Conservation (phyloP, 345 rosid genomes). For the Lumnitzera racemosa region DNA sequence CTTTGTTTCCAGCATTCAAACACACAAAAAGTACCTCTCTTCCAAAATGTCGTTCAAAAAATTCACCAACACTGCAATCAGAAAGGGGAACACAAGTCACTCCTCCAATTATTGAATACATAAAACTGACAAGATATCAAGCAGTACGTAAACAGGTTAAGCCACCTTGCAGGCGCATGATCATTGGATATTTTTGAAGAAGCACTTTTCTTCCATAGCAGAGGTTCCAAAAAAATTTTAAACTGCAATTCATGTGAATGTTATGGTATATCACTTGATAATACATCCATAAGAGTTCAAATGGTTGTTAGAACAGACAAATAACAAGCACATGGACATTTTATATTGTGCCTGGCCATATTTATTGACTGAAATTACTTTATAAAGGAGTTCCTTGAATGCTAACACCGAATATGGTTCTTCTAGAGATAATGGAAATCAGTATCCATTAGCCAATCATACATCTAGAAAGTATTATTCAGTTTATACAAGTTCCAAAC, state of each 20-base stretch:
- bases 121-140: neutral
- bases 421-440: no score
- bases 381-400: no score
- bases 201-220: slow-evolving; percentile 62
- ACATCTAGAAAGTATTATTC: no score
- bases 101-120: neutral
- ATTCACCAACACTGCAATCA: slow-evolving; percentile 58
- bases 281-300: neutral
- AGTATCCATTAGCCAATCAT: no score
- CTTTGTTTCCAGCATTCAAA: no score
- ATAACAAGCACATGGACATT: no score
- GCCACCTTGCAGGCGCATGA: slow-evolving; percentile 45
- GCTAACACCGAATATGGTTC: no score
- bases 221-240: slow-evolving; percentile 62
- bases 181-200: slow-evolving; percentile 29
- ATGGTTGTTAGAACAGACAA: neutral
- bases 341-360: no score
- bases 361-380: no score
- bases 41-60: slow-evolving; percentile 82
- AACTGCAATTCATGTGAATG: slow-evolving; percentile 31
- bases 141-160: neutral
- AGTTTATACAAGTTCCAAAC: no score
- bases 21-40: slow-evolving; percentile 43
- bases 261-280: neutral
- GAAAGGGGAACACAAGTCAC: slow-evolving; percentile 3